Base-by-base conservation (phyloP, 106 monocot species). In the Acorus calamus region DNA sequence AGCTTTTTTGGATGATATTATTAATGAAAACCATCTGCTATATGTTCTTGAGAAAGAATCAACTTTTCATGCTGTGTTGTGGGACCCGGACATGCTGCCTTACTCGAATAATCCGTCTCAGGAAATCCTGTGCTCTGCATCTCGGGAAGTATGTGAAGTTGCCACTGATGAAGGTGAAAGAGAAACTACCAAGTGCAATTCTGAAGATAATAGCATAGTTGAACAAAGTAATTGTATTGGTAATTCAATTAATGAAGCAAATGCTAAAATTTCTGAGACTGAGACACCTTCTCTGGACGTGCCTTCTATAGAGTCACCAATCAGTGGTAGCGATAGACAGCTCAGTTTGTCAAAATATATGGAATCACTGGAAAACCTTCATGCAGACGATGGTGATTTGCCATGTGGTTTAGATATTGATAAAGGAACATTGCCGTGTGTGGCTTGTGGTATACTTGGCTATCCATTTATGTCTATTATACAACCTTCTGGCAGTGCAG, bases 371-470 rank as follows among this genome's bases (percentile, higher is more conserved):
- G 78, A 80, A 59, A 53, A 28, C 14, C 49, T 70, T 10, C 74
- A 80, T 65, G 63, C n/a, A 6, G 84, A 84, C 49, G 83, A 80
- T 58, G 83, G 67, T 51, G 92, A 79, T 51, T 63, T 92, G 46
- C 92, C 92, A 14, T 81, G 76, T 76, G 92, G 85, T 57, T 71
- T 98, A 66, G 74, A 83, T 57, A 62, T 92, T 69, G 88, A 98
- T 79, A 79, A 91, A 47, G 98, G 98, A 44, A 75, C 83, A 11
- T 80, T 98, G 74, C 71, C 79, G 67, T 98, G 98, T 74, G 92
- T 92, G 70, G 83, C 92, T 64, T 98, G 98, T 79, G 98, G 98
- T 61, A 85, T 79, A 57, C 98, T 98, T 71, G 98, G 98, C 11
- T 98, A 86, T 67, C 98, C 98, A 65, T 92, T 98, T 71, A 98